Evolutionary conservation across 2,329 filamentous ascomycete genomes (phyloP).

Genomic region (Talaromyces sp.): DNA sequence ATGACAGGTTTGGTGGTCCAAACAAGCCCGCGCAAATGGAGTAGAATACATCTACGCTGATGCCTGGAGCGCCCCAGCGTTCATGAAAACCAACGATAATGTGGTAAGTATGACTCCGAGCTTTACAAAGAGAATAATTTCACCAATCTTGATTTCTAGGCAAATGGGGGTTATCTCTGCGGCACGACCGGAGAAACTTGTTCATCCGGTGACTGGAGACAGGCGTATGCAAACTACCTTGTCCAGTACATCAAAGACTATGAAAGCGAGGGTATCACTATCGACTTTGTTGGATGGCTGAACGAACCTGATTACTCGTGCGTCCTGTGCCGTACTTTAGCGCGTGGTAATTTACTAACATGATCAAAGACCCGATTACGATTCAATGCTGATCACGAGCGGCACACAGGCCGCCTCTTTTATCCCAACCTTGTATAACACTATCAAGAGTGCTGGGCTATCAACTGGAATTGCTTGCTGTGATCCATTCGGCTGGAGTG

Average conservation of each 20-base stretch:
- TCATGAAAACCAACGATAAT: conserved; percentile 47
- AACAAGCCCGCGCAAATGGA: conserved; percentile 12
- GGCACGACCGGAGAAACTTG: conserved; percentile 40
- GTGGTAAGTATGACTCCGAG: conserved; percentile 17
- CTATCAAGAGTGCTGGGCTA: neutral
- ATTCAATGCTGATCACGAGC: neutral
- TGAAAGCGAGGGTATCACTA: conserved; percentile 40
- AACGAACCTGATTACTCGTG: conserved; percentile 44
- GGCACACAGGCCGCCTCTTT: conserved; percentile 11
- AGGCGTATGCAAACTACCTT: conserved; percentile 50
- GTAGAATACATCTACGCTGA: conserved; percentile 28
- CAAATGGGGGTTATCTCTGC: conserved; percentile 28
- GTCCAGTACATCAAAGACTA: conserved; percentile 50
- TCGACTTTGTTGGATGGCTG: conserved; percentile 49
- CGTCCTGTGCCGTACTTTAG: neutral
- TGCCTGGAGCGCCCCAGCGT: conserved; percentile 49
- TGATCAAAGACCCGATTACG: neutral
- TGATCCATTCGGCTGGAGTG: conserved; percentile 7
- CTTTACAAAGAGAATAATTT: neutral
- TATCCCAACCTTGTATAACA: conserved; percentile 7
- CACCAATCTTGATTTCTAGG: neutral
- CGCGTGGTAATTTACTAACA: neutral
- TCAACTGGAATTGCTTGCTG: conserved; percentile 7
- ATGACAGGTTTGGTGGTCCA: conserved; percentile 12
- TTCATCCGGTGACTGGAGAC: conserved; percentile 43